A percentile compares a stretch with the other conserved stretches of the same genome.
These are phyloP conservation scores for Cylindrodendrum hubeiense DNA, from an alignment of 2,329 filamentous ascomycete genomes.

Conservation along the genomic window DNA sequence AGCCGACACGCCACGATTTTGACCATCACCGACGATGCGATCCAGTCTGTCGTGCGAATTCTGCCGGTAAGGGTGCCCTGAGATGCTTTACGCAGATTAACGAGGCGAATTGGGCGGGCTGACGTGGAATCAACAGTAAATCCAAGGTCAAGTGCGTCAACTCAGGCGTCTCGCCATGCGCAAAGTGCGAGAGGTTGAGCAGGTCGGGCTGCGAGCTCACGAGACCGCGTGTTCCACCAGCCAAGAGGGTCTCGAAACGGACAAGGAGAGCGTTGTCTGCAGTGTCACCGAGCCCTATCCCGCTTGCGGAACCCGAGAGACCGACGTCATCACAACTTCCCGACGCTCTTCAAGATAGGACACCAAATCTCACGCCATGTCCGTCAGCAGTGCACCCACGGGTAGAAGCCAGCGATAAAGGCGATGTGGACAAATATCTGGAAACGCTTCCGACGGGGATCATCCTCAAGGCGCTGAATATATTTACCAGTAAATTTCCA, in stretches of 20 bases:
- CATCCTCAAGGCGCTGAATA: slow-evolving; percentile 48
- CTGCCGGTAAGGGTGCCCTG: slow-evolving; percentile 44
- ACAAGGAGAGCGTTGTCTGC: not conserved
- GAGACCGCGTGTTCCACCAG: slow-evolving; percentile 13
- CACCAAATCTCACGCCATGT: not conserved
- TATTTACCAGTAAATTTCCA: slow-evolving; percentile 51
- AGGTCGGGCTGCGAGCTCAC: slow-evolving; percentile 44
- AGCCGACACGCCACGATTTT: slow-evolving; percentile 4
- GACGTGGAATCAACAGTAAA: slow-evolving; percentile 35
- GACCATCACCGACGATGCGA: slow-evolving; percentile 39
- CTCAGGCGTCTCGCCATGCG: slow-evolving; percentile 46
- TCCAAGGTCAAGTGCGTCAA: slow-evolving; percentile 53
- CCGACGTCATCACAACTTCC: not conserved
- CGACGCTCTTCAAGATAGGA: not conserved
- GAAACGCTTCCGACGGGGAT: slow-evolving; percentile 37
- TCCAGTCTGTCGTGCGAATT: slow-evolving; percentile 51
- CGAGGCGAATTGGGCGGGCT: not conserved
- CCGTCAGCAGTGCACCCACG: slow-evolving; percentile 3
- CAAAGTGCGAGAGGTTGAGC: slow-evolving; percentile 45
- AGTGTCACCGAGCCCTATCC: not conserved
- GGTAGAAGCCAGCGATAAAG: not conserved
- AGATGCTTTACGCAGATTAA: not conserved
- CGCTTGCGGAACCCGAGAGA: not conserved
- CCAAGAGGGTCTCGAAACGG: slow-evolving; percentile 23
- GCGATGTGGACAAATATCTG: slow-evolving; percentile 43